Evolutionary conservation across 2,329 filamentous ascomycete species (phyloP).

Genomic region (Penicillium palitans): DNA sequence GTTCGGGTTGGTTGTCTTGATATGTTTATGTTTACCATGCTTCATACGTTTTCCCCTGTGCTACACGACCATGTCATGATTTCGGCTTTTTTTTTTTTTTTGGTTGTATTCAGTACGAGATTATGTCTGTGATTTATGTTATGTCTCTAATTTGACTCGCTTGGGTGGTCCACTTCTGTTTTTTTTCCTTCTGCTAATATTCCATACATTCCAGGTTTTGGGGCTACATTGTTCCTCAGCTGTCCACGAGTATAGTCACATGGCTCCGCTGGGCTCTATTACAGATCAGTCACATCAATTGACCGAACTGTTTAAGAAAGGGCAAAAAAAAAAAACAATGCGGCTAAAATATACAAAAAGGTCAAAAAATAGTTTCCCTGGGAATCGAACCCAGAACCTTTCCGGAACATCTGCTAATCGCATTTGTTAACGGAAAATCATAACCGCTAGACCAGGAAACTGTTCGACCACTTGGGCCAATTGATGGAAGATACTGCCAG

Average conservation of each 20-base stretch:
- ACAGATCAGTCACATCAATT: not conserved
- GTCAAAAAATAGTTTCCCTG: slow-evolving; percentile 12
- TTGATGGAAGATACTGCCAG: not conserved
- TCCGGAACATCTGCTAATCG: slow-evolving; percentile 6
- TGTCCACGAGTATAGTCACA: not conserved
- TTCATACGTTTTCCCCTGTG: not conserved
- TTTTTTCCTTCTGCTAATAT: not conserved
- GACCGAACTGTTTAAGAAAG: not conserved
- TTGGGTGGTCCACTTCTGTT: not conserved
- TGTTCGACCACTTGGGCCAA: slow-evolving; percentile 1
- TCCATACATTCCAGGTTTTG: not conserved
- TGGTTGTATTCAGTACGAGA: slow-evolving; percentile 6
- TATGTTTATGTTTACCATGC: not conserved
- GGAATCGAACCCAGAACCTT: slow-evolving; percentile 16
- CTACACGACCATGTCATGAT: not conserved
- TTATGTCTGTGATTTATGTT: slow-evolving; percentile 1
- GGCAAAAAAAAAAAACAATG: not conserved
- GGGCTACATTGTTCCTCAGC: not conserved
- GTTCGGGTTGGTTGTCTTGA: slow-evolving; percentile 9
- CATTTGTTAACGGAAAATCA: slow-evolving; percentile 16
- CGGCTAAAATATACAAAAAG: not conserved
- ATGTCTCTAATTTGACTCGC: slow-evolving; percentile 3
- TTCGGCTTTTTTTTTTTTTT: not conserved
- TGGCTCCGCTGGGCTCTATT: not conserved
- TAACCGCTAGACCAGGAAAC: not conserved